phyloP scores from a whole-genome alignment of 108 stramenopile genomes.

The Nitzschia sp. region DNA sequence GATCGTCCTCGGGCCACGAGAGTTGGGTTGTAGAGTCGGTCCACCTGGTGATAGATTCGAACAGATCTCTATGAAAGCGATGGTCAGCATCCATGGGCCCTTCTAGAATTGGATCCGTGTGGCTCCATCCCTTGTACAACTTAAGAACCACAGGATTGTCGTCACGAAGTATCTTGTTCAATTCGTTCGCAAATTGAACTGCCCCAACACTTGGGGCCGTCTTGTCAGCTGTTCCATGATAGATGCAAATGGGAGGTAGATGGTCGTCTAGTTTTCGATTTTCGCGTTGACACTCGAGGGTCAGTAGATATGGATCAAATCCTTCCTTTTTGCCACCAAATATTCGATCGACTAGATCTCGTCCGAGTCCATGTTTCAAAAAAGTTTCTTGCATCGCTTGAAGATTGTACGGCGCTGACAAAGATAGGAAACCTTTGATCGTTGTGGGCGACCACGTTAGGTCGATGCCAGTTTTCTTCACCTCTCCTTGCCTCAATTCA shows the following conservation, averaged over 20 bases:
- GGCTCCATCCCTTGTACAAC: constrained; percentile 57
- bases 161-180: constrained; percentile 16
- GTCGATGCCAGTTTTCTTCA: background rate
- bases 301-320: constrained; percentile 14
- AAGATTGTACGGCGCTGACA: constrained; percentile 53
- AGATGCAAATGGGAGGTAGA: constrained; percentile 50
- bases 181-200: constrained; percentile 33
- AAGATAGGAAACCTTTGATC: constrained; percentile 47
- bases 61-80: constrained; percentile 64
- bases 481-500: background rate
- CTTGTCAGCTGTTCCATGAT: constrained; percentile 55
- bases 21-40: constrained; percentile 18
- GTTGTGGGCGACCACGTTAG: constrained; percentile 3
- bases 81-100: constrained; percentile 63
- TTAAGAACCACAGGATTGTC: constrained; percentile 3
- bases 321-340: constrained; percentile 38
- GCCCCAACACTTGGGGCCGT: constrained; percentile 52
- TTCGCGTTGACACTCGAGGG: background rate
- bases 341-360: constrained; percentile 33
- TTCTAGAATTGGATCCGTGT: constrained; percentile 73
- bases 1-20: constrained; percentile 17
- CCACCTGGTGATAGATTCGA: constrained; percentile 41
- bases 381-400: constrained; percentile 44
- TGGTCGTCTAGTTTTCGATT: constrained; percentile 1
- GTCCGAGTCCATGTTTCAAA: constrained; percentile 45